Evolutionary conservation across 768 basidiomycete species (phyloP).

Genomic region (Tulasnella sp.): DNA sequence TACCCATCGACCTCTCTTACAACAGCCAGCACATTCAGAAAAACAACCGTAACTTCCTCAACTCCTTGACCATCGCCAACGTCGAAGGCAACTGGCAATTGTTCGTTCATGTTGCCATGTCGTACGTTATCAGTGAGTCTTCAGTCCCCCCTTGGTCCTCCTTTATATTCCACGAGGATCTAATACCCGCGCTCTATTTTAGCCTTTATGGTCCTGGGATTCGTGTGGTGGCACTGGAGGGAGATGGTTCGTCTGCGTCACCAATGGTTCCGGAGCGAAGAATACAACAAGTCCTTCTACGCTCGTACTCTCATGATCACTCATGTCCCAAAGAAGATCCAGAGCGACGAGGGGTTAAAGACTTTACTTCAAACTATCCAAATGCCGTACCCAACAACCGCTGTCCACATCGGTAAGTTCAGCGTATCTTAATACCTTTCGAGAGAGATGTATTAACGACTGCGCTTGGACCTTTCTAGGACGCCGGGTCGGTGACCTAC

Average conservation of each 20-base stretch:
- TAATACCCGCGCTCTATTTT: conserved; percentile 24
- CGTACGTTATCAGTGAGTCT: conserved; percentile 63
- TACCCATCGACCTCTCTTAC: conserved; percentile 82
- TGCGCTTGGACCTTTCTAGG: conserved; percentile 29
- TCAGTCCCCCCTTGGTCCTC: neutral
- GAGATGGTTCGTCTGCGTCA: conserved; percentile 69
- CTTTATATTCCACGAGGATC: conserved; percentile 22
- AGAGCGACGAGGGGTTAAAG: conserved; percentile 77
- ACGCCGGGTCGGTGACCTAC: conserved; percentile 77
- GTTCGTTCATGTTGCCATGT: conserved; percentile 75
- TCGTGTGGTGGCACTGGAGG: conserved; percentile 67
- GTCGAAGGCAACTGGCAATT: conserved; percentile 55
- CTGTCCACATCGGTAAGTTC: conserved; percentile 60
- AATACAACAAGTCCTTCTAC: conserved; percentile 81
- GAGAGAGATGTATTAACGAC: neutral
- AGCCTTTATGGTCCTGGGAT: conserved; percentile 52
- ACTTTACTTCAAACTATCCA: conserved; percentile 61
- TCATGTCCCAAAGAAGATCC: conserved; percentile 68
- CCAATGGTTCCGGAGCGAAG: conserved; percentile 61
- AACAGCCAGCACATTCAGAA: conserved; percentile 58
- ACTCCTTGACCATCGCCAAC: conserved; percentile 80
- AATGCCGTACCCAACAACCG: conserved; percentile 84
- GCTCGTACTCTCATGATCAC: conserved; percentile 83
- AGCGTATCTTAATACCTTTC: neutral
- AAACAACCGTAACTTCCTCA: conserved; percentile 48